Conservation (phyloP, 306 rosid species). For the Vigna radiata region DNA sequence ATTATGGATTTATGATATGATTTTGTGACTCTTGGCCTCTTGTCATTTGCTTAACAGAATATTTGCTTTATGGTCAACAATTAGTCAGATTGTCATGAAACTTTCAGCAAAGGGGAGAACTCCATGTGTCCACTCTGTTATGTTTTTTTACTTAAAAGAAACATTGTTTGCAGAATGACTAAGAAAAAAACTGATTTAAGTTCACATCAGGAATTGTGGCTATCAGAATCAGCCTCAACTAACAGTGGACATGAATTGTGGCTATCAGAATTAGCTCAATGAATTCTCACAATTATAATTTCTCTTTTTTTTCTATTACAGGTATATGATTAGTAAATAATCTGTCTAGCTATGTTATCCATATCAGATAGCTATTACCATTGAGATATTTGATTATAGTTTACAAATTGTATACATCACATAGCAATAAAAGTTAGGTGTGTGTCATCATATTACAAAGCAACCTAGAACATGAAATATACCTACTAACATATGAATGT, state of each 20-base stretch:
- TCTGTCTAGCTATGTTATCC: constrained; percentile 1
- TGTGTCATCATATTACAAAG: constrained; percentile 12
- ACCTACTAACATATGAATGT: neutral
- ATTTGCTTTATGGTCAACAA: constrained; percentile 39
- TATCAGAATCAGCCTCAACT: constrained; percentile 29
- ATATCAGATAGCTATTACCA: neutral
- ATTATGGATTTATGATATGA: constrained; percentile 27
- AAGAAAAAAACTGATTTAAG: constrained; percentile 30
- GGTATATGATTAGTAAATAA: constrained; percentile 1
- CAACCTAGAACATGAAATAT: constrained; percentile 17
- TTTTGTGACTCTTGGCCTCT: constrained; percentile 33
- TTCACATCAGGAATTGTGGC: constrained; percentile 22
- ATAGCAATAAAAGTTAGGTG: constrained; percentile 28
- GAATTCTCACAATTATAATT: neutral
- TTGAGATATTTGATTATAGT: neutral
- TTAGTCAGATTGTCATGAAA: constrained; percentile 5
- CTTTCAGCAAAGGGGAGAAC: constrained; percentile 8
- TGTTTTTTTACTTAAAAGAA: constrained; percentile 34
- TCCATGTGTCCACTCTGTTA: constrained; percentile 47
- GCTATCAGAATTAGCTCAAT: constrained; percentile 16
- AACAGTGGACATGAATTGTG: constrained; percentile 18
- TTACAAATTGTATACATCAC: neutral
- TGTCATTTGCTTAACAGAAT: constrained; percentile 46
- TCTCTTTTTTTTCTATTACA: neutral
- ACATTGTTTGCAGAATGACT: constrained; percentile 16